Evolutionary conservation across 805 yeast species (phyloP), one percentile per base, ranked within the genome.

Genomic region (Wickerhamiella allomyrinae): DNA sequence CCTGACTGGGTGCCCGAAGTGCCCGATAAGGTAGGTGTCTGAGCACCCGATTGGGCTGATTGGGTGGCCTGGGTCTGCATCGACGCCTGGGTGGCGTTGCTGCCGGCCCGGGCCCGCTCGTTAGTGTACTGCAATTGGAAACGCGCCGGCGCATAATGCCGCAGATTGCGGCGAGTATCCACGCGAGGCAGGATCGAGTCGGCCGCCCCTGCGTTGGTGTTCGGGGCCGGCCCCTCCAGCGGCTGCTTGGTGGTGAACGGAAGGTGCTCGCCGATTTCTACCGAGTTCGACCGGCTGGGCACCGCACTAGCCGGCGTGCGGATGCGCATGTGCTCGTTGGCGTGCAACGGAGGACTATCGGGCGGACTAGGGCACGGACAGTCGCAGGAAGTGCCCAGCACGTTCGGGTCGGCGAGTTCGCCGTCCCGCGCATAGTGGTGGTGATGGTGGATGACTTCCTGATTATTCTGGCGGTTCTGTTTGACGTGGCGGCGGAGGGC

Each of bases 261-360:
- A 41, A 52, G 41, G 14, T 52, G 51, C 19, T 54, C 48, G 20
- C 63, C 63, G 37, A 59, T 59, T 34, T 54, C 61, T n/a, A 46
- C 49, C 9, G 53, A 49, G 29, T 48, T 39, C 13, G 42, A 43
- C 29, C 50, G 50, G 23, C 44, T 29, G n/a, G 57, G 50, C 31
- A 52, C 50, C 7, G 59, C 54, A 20, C 55, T 42, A 9, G 60
- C 62, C 7, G 63, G 63, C 21, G 58, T 57, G 41, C 56, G 55
- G 38, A 59, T 58, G 11, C 61, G 54, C 35, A 47, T 49, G 35
- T 53, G 55, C 44, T 57, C 59, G 45, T 57, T 52, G 11, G 55
- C 41, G 17, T 49, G 49, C 27, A 46, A 41, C 9, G 49, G 47
- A 41, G 49, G 48, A 44, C 47, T 47, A 37, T 46, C 39, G 21